These are phyloP conservation scores for Pholiota molesta DNA, from an alignment of 768 basidiomycete species.

Conservation along the genomic window DNA sequence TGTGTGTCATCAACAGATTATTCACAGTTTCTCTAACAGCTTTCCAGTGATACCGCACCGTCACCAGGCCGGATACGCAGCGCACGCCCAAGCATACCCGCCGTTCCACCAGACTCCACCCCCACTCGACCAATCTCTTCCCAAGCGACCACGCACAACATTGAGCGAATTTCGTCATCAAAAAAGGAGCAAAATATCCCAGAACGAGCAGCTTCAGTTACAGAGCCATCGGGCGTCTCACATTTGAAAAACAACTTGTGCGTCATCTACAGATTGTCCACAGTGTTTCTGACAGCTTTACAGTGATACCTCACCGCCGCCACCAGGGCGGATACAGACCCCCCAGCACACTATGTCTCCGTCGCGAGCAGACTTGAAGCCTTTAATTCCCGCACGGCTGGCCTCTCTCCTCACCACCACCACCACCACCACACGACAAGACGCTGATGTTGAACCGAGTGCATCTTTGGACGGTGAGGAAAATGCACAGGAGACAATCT, in stretches of 20 bases:
- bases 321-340: conserved; percentile 11
- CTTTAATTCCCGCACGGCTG: background rate
- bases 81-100: conserved; percentile 1
- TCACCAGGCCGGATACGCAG: conserved; percentile 14
- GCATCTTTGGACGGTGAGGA: no score
- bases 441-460: no score
- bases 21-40: conserved; percentile 10
- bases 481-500: background rate
- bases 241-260: no score
- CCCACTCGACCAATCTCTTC: background rate
- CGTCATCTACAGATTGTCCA: no score
- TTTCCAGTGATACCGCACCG: conserved; percentile 13
- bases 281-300: conserved; percentile 8
- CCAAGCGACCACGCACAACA: background rate
- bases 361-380: background rate
- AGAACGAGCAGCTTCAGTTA: background rate
- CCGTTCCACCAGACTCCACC: background rate
- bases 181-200: background rate
- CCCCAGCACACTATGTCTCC: conserved; percentile 18
- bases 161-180: background rate
- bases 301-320: conserved; percentile 3
- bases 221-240: no score
- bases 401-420: background rate
- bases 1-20: conserved; percentile 24
- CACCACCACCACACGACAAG: background rate